Evolutionary conservation across 257 asterid species (phyloP).

Genomic region (Echium plantagineum): DNA sequence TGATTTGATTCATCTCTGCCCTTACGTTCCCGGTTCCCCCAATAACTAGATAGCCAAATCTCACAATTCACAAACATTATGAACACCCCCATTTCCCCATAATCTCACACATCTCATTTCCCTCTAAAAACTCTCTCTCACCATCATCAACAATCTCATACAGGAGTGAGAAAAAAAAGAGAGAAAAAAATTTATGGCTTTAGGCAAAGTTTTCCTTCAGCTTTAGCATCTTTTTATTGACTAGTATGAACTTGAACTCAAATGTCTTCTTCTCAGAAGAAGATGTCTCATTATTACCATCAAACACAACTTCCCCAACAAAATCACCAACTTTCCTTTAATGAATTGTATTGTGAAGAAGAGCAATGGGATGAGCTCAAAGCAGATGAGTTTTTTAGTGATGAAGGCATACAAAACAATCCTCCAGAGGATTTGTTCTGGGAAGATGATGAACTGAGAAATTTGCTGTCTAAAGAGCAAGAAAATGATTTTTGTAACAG

Average conservation of each 20-base stretch:
- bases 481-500: slow-evolving; percentile 18
- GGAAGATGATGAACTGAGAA: slow-evolving; percentile 40
- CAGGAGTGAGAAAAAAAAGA: slow-evolving; percentile 4
- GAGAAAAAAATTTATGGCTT: slow-evolving; percentile 7
- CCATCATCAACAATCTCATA: not conserved
- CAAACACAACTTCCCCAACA: slow-evolving; percentile 11
- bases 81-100: not conserved
- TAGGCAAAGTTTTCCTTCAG: slow-evolving; percentile 11
- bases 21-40: too few relatives aligned
- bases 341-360: slow-evolving; percentile 42
- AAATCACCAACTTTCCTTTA: slow-evolving; percentile 21
- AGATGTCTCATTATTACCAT: slow-evolving; percentile 28
- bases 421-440: slow-evolving; percentile 21
- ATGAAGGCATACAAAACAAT: slow-evolving; percentile 2
- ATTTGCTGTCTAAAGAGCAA: slow-evolving; percentile 49
- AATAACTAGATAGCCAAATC: not conserved
- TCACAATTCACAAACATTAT: too few relatives aligned
- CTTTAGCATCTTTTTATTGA: slow-evolving; percentile 19
- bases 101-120: not conserved
- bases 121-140: not conserved
- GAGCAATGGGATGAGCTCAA: slow-evolving; percentile 25
- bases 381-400: slow-evolving; percentile 12
- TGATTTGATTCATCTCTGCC: too few relatives aligned
- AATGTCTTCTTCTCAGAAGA: slow-evolving; percentile 27
- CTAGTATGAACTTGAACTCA: slow-evolving; percentile 21